Evolutionary conservation across 2,329 filamentous ascomycete genomes (phyloP).

Genomic region (Fusarium algeriense): DNA sequence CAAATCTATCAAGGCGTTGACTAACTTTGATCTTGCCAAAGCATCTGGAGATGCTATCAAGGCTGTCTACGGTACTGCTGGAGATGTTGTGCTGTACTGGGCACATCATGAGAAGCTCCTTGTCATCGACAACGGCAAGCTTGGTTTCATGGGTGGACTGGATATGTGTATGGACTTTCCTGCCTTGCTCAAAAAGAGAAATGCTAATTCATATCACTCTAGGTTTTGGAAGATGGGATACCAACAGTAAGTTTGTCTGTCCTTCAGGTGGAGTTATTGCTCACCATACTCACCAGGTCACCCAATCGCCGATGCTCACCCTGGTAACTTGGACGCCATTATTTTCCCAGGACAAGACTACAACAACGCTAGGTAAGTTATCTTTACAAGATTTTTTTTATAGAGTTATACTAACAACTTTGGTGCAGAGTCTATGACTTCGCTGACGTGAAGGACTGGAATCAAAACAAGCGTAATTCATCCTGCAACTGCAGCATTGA

Average conservation of each 20-base stretch:
- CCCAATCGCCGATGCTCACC: conserved; percentile 85
- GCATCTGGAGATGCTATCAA: conserved; percentile 80
- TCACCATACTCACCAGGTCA: conserved; percentile 62
- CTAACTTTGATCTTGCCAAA: conserved; percentile 69
- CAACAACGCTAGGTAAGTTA: conserved; percentile 75
- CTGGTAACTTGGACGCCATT: conserved; percentile 78
- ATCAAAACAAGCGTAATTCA: conserved; percentile 78
- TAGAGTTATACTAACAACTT: background rate
- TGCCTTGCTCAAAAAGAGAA: fast-evolving
- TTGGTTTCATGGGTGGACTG: conserved; percentile 91
- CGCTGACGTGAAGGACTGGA: conserved; percentile 79
- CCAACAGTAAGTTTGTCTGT: conserved; percentile 67
- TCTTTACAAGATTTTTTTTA: too few species aligned
- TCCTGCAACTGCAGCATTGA: fast-evolving
- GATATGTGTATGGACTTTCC: conserved; percentile 72
- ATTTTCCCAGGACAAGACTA: conserved; percentile 93
- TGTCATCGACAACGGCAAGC: conserved; percentile 76
- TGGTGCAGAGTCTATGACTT: conserved; percentile 77
- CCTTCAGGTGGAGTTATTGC: background rate
- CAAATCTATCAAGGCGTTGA: conserved; percentile 65
- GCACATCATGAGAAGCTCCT: conserved; percentile 94
- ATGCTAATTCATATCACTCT: conserved; percentile 35
- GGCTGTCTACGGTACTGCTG: conserved; percentile 82
- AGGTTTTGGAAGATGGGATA: conserved; percentile 89
- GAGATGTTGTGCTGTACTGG: conserved; percentile 89